Evolutionary conservation across 2,329 filamentous ascomycete species (phyloP).

Genomic region (Fusarium sp.): DNA sequence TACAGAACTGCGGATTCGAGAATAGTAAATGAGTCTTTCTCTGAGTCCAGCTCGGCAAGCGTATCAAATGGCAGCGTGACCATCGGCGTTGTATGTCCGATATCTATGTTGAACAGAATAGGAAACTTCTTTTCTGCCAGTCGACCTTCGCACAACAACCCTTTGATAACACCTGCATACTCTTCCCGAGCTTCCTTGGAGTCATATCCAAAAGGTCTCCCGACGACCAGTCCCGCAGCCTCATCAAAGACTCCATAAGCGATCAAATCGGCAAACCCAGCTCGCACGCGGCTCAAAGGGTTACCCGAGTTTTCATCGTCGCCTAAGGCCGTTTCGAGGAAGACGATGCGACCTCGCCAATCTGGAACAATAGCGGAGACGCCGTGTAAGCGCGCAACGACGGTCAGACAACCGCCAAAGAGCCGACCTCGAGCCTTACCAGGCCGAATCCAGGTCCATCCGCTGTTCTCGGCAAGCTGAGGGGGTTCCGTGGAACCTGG

Average conservation of each 20-base stretch:
- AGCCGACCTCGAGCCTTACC: slow-evolving; percentile 59
- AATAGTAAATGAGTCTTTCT: slow-evolving; percentile 55
- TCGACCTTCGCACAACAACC: slow-evolving; percentile 54
- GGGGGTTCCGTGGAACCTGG: slow-evolving; percentile 46
- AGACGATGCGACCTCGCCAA: slow-evolving; percentile 58
- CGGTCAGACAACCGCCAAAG: slow-evolving; percentile 60
- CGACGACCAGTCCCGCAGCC: slow-evolving; percentile 59
- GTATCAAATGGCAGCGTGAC: slow-evolving; percentile 60
- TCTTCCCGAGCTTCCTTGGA: slow-evolving; percentile 46
- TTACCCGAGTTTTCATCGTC: slow-evolving; percentile 47
- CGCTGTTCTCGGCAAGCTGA: slow-evolving; percentile 48
- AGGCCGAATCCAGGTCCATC: slow-evolving; percentile 57
- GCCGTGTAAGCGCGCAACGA: slow-evolving; percentile 57
- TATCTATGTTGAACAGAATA: slow-evolving; percentile 59
- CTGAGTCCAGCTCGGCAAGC: slow-evolving; percentile 57
- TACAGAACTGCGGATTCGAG: slow-evolving; percentile 43
- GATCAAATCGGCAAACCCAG: slow-evolving; percentile 59
- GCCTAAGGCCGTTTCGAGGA: slow-evolving; percentile 58
- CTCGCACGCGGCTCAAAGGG: slow-evolving; percentile 49
- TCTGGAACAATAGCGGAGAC: slow-evolving; percentile 54
- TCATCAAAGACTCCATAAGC: slow-evolving; percentile 60
- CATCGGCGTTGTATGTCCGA: slow-evolving; percentile 61
- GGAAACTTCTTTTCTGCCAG: slow-evolving; percentile 55
- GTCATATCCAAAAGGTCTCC: slow-evolving; percentile 60
- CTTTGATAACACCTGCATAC: slow-evolving; percentile 52